Conservation (phyloP, 768 basidiomycete genomes). For the Hygrocybe coccinea region DNA sequence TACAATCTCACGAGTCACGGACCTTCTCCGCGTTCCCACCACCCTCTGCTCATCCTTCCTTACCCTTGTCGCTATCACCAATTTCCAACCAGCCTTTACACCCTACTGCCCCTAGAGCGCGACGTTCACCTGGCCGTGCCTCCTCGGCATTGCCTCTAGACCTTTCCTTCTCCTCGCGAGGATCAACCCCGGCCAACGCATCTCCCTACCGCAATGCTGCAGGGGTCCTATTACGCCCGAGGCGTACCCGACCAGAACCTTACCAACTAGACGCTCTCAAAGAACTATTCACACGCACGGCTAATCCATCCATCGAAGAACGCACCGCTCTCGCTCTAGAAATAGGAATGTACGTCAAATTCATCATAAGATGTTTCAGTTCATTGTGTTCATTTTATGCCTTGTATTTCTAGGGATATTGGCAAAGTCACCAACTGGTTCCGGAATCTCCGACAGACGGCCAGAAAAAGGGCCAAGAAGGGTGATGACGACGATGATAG, state of each 20-base stretch:
- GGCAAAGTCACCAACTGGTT: constrained; percentile 89
- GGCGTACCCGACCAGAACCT: constrained; percentile 74
- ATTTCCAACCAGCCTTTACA: constrained; percentile 32
- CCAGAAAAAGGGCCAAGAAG: constrained; percentile 64
- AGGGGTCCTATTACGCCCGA: constrained; percentile 46
- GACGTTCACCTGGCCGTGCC: constrained; percentile 36
- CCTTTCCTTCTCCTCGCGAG: constrained; percentile 19
- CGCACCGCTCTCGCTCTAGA: constrained; percentile 67
- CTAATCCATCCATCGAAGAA: constrained; percentile 76
- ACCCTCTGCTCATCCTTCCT: constrained; percentile 43
- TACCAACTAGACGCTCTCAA: constrained; percentile 73
- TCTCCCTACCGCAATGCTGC: constrained; percentile 41
- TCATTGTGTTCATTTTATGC: background rate
- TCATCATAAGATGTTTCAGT: background rate
- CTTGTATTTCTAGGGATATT: constrained; percentile 50
- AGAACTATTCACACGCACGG: constrained; percentile 59
- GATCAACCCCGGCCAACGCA: constrained; percentile 37
- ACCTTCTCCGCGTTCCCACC: constrained; percentile 49
- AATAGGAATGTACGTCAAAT: constrained; percentile 67
- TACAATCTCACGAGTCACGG: constrained; percentile 33
- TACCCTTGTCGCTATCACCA: constrained; percentile 29
- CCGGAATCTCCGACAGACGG: constrained; percentile 75
- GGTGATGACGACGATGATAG: constrained; percentile 44
- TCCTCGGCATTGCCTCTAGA: constrained; percentile 1
- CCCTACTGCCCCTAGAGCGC: constrained; percentile 20